phyloP scores from a whole-genome alignment of 441 rosid genomes.

The Syzygium malaccense region DNA sequence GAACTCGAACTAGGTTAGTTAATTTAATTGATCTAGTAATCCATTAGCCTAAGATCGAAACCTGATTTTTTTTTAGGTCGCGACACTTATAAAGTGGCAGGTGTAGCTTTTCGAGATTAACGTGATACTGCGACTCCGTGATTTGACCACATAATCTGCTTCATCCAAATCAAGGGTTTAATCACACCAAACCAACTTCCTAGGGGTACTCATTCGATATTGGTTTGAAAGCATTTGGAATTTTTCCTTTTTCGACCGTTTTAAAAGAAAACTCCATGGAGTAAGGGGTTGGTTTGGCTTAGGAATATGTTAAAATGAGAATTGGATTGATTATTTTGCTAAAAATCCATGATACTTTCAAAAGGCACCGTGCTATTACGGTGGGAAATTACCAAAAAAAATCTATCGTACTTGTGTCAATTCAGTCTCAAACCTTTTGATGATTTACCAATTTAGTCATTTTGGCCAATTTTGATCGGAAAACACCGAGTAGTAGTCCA shows the following conservation, averaged over 20 bases:
- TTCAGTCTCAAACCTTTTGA: too few species aligned
- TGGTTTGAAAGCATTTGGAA: background rate
- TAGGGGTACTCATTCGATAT: background rate
- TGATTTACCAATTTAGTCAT: too few species aligned
- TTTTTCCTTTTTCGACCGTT: fast-evolving
- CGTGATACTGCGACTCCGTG: background rate
- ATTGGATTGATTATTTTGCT: background rate
- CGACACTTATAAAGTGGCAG: background rate
- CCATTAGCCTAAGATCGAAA: too few species aligned
- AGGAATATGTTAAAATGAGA: background rate
- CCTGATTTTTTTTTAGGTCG: too few species aligned
- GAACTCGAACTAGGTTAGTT: too few species aligned
- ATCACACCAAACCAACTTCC: background rate
- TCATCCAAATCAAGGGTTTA: background rate
- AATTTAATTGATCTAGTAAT: too few species aligned
- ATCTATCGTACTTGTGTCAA: too few species aligned
- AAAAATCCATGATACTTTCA: background rate
- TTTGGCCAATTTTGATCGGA: too few species aligned
- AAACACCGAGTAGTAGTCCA: too few species aligned
- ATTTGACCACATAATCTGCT: background rate
- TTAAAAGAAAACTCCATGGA: background rate
- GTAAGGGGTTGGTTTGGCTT: background rate
- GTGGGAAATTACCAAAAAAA: too few species aligned
- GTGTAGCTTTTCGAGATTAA: background rate
- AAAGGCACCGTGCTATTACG: background rate